phyloP scores from a whole-genome alignment of 768 basidiomycete species.

The Tricholoma terreum region DNA sequence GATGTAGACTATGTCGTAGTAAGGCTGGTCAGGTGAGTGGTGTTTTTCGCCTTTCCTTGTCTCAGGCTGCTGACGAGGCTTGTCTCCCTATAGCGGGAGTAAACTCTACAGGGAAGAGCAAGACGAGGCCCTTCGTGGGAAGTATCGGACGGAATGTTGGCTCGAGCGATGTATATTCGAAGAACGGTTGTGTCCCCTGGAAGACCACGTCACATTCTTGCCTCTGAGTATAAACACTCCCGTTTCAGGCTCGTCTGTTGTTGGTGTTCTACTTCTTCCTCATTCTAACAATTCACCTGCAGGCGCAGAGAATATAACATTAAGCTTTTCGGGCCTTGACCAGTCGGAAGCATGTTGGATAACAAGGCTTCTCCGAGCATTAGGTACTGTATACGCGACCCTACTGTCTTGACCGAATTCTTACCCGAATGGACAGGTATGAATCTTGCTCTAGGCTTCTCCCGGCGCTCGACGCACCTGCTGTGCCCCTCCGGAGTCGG shows the following conservation, averaged over 20 bases:
- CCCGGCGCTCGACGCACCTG: conserved; percentile 73
- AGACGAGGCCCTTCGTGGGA: conserved; percentile 41
- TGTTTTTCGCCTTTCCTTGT: not conserved
- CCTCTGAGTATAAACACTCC: conserved; percentile 63
- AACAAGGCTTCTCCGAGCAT: conserved; percentile 59
- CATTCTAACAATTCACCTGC: not conserved
- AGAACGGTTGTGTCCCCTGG: conserved; percentile 60
- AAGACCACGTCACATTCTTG: conserved; percentile 67
- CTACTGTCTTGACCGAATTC: not conserved
- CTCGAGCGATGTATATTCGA: conserved; percentile 81
- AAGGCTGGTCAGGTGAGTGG: conserved; percentile 64
- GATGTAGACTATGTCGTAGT: conserved; percentile 67
- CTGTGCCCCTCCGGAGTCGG: conserved; percentile 72
- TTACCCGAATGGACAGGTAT: conserved; percentile 40
- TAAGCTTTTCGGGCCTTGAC: conserved; percentile 78
- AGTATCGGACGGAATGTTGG: conserved; percentile 92
- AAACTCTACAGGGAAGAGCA: conserved; percentile 59
- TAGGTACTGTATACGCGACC: conserved; percentile 43
- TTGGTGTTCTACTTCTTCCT: not conserved
- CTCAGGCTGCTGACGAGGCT: not conserved
- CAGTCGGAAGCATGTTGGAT: conserved; percentile 66
- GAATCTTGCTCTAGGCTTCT: conserved; percentile 54
- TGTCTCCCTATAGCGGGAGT: conserved; percentile 52
- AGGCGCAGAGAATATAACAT: conserved; percentile 55
- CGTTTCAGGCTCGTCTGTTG: conserved; percentile 44